Evolutionary conservation across 2,329 filamentous ascomycete species (phyloP), one percentile per base, ranked within the genome.

Genomic region (Fusarium sarcochroum): DNA sequence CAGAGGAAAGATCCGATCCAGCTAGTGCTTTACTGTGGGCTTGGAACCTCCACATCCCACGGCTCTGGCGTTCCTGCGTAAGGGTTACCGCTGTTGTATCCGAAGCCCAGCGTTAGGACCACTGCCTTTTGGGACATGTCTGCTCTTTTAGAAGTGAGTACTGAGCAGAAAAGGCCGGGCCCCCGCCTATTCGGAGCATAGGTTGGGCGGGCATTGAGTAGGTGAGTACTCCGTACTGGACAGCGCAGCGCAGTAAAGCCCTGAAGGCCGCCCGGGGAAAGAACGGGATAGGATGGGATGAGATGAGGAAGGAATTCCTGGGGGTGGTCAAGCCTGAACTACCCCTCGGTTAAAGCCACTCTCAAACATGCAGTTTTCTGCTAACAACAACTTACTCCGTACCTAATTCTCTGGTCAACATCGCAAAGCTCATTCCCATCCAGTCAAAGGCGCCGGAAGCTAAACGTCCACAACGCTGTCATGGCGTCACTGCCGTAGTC

Each of bases 11-110:
- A 69, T 69, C 61, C 72, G 72, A 74, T 74, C 72, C 70, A 60
- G 56, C 72, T 72, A 69, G 66, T 46, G 66, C 63, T 56, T 58
- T 38, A 53, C 51, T 60, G 72, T 72, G 72, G 72, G 52, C 47
- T 73, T 35, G 40, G 45, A 11, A 53, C 59, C 65, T 73, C 71
- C 72, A 71, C 68, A 62, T 66, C 66, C 63, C 70, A 73, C 66
- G 63, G 50, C 62, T 57, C 64, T 64, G 68, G 70, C 72, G 72
- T 74, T 74, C 72, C 72, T 74, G 72, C 72, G 72, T 73, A 74
- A 74, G 72, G 72, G 72, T 70, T 67, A 74, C 70, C 68, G 72
- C 63, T 74, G 70, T 69, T 60, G 56, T 69, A 64, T 63, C 52
- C 41, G 58, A 58, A 68, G 27, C 27, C 27, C 27, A 30, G 58